phyloP scores from a whole-genome alignment of 345 rosid genomes.

The Eucalyptus guilfoylei region DNA sequence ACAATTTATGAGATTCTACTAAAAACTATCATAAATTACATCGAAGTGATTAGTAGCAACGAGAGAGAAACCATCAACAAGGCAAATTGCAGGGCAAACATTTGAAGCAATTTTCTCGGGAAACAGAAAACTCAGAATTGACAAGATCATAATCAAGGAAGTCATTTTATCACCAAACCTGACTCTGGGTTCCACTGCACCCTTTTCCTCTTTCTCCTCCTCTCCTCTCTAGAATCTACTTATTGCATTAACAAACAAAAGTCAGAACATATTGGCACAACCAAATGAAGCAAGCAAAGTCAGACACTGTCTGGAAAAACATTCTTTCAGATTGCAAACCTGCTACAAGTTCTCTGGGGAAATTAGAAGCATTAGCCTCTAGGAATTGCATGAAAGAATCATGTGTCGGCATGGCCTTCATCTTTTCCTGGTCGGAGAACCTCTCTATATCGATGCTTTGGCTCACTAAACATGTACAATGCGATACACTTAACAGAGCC shows the following conservation, averaged over 20 bases:
- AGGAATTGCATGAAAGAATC: slow-evolving; percentile 29
- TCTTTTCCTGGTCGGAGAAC: slow-evolving; percentile 31
- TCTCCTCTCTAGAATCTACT: slow-evolving; percentile 13
- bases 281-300: not conserved
- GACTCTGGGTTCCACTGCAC: slow-evolving; percentile 31
- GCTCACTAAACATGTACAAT: not conserved
- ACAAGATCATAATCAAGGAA: not conserved
- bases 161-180: slow-evolving; percentile 10
- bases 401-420: slow-evolving; percentile 8
- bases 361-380: slow-evolving; percentile 18
- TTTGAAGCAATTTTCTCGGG: not conserved
- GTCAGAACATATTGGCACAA: not conserved
- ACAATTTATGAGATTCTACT: not conserved
- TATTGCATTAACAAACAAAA: not conserved
- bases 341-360: slow-evolving; percentile 40
- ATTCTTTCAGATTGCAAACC: slow-evolving; percentile 7
- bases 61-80: not conserved
- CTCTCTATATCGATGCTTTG: slow-evolving; percentile 35
- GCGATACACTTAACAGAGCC: not conserved
- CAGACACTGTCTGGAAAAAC: not conserved
- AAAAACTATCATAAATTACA: not conserved
- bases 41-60: not conserved
- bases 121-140: not conserved
- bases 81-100: not conserved
- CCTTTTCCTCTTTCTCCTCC: slow-evolving; percentile 11